A percentile compares a stretch with the other conserved stretches of the same genome.
Evolutionary conservation across 768 basidiomycete species (phyloP).

Genomic region (Basidioascus undulatus): DNA sequence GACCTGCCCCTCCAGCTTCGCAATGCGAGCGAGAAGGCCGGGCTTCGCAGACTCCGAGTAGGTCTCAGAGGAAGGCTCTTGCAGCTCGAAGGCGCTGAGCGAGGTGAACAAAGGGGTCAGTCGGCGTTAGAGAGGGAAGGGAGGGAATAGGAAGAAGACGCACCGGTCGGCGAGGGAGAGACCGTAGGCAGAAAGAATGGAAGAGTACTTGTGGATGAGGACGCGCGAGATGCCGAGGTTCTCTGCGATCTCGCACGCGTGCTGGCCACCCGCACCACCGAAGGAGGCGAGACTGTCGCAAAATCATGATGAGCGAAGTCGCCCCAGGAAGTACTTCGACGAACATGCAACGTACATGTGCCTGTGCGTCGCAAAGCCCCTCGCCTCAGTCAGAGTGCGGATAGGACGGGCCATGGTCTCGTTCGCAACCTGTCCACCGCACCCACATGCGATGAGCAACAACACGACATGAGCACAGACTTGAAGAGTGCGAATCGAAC

Average conservation of each 20-base stretch:
- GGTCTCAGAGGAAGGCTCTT: constrained; percentile 68
- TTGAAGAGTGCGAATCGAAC: background rate
- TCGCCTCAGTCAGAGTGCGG: constrained; percentile 66
- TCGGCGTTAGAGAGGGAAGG: too few species aligned
- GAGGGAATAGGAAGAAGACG: too few species aligned
- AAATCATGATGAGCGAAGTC: too few species aligned
- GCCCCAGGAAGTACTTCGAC: too few species aligned
- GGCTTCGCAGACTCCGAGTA: constrained; percentile 36
- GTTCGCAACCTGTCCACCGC: constrained; percentile 37
- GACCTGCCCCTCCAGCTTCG: constrained; percentile 40
- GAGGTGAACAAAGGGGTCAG: constrained; percentile 4
- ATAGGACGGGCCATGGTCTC: constrained; percentile 93
- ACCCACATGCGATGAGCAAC: background rate
- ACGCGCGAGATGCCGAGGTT: constrained; percentile 69
- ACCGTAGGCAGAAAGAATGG: constrained; percentile 79
- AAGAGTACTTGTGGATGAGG: constrained; percentile 72
- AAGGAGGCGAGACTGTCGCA: constrained; percentile 18
- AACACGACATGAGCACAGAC: too few species aligned
- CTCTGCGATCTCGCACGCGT: constrained; percentile 74
- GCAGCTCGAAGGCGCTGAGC: constrained; percentile 51
- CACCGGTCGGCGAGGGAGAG: constrained; percentile 31
- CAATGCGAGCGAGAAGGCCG: constrained; percentile 37
- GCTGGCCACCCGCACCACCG: constrained; percentile 52
- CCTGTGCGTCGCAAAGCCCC: constrained; percentile 56
- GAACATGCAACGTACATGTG: constrained; percentile 28